Base-by-base conservation (phyloP, 441 rosid species). In the Manihot esculenta region DNA sequence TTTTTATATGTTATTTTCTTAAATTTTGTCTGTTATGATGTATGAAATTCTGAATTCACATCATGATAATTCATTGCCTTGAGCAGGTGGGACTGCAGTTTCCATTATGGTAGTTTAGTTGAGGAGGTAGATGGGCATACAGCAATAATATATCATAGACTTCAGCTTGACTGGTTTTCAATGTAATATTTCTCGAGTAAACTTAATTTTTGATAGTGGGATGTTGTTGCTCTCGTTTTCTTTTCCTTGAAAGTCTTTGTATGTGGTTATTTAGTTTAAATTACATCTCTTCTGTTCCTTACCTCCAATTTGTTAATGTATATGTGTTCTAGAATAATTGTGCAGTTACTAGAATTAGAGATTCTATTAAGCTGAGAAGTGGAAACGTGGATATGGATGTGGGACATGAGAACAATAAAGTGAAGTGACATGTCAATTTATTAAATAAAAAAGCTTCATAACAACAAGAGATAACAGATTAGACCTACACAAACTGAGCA, bases 111-210 rank as follows among this genome's bases (percentile, higher is more conserved):
- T 71, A 90, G 97, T 77, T 84, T 96, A 79, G 99, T 96, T 76
- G 99, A 96, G 86, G 98, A 96, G 86, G 99, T 93, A 20, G 99
- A 93, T 88, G 98, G 99, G 64, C 99, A 96, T 78, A 96, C 99
- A 18, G 98, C 98, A 74, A 76, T 96, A 78, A 88, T 96, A 66
- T 94, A 96, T 84, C 99, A 93, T 79, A 84, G 89, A 78, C 95
- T 96, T 76, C 98, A 89, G 83, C 89, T 93, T 74, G 98, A 96
- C 83, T 96, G 99, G 99, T 92, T 93, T 71, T 87, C 99, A 60
- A 83, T 82, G 99, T 93, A 91, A 85, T 75, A 35, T 38, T 73
- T 74, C 70, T 8, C 42, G 44, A 62, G 44, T 63, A 60, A 56
- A 23, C 59, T 70, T 62, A 33, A 33, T 24, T 64, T 38, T 20